Evolutionary conservation across 805 yeast species (phyloP), one percentile per base, ranked within the genome.

Genomic region (Sporopachydermia lactativora): DNA sequence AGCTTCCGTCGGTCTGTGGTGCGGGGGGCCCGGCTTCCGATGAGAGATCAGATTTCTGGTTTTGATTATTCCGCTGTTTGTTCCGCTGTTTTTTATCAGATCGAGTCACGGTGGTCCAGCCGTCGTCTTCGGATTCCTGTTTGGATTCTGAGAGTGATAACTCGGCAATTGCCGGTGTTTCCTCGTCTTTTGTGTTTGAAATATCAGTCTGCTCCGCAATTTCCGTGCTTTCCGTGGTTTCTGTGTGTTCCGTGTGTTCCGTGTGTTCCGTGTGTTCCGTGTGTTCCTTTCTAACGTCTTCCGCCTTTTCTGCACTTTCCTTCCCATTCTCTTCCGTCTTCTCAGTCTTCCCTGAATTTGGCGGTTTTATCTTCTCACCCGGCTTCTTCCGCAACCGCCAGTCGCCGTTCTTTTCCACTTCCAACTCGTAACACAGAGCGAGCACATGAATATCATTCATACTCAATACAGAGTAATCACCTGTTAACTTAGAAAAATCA

Each of bases 401-500:
- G 39, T 75, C 79, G 14, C 89, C 89, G 38, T 70, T 64, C 49
- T 77, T 77, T 55, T 84, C 89, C 41, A 67, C 65, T 47, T 88
- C 95, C 39, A 92, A 59, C 55, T 92, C 96, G 54, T 85, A 88
- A 1, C 95, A 75, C 49, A 92, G 67, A 0, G 99, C 97, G 45
- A 94, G 68, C 42, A 92, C 80, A 53, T 88, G 96, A 31, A 92
- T 64, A 79, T 92, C 99, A 47, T 94, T 88, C 34, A 77, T 72
- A 48, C 95, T 83, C 42, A 92, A 68, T 3, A 89, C 98, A 3
- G 81, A 64, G 48, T 67, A 81, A 64, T 92, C 99, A 56, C 99
- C 99, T 1, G 97, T 88, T 39, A 81, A 63, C 52, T 72, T 79
- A 8, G 97, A 79, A 61, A 92, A 89, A 3, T 70, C 75, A 4